Evolutionary conservation across 441 rosid species (phyloP).

Genomic region (Erysimum pusillum): DNA sequence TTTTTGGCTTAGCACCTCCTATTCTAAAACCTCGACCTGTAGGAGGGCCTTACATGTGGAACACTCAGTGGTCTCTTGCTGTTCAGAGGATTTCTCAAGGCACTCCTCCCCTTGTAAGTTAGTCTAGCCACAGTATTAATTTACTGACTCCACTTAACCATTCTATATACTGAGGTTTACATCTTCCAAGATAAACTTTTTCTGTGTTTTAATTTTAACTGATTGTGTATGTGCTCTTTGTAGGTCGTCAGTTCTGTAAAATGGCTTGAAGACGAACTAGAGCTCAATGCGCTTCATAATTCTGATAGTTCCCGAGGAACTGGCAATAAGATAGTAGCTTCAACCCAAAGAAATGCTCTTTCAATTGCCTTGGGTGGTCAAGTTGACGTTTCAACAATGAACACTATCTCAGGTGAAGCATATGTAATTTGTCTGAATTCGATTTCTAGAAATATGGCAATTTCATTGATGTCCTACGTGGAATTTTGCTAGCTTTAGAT

Average conservation of each 20-base stretch:
- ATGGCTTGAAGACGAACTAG: conserved; percentile 99
- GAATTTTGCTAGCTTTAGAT: background rate
- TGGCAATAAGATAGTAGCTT: conserved; percentile 89
- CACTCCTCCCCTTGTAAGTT: conserved; percentile 96
- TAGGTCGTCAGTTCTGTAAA: conserved; percentile 97
- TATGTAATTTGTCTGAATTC: conserved; percentile 6
- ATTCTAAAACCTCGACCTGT: conserved; percentile 55
- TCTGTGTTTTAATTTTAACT: conserved; percentile 9
- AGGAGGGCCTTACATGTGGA: conserved; percentile 93
- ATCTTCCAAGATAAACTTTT: background rate
- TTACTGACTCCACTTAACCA: background rate
- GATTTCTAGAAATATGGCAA: background rate
- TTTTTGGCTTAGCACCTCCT: conserved; percentile 94
- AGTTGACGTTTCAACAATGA: conserved; percentile 78
- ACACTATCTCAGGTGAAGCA: conserved; percentile 77
- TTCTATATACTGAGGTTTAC: conserved; percentile 16
- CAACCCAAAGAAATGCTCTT: conserved; percentile 79
- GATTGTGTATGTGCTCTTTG: conserved; percentile 31
- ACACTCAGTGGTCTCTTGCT: conserved; percentile 75
- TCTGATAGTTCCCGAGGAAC: conserved; percentile 77
- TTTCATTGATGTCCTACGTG: too few relatives aligned
- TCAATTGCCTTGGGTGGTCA: conserved; percentile 87
- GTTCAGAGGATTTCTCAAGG: conserved; percentile 90
- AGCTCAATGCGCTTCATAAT: conserved; percentile 93
- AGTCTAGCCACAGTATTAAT: conserved; percentile 14